phyloP scores from a whole-genome alignment of 176 grass and related monocot species.

The Carex scoparia region DNA sequence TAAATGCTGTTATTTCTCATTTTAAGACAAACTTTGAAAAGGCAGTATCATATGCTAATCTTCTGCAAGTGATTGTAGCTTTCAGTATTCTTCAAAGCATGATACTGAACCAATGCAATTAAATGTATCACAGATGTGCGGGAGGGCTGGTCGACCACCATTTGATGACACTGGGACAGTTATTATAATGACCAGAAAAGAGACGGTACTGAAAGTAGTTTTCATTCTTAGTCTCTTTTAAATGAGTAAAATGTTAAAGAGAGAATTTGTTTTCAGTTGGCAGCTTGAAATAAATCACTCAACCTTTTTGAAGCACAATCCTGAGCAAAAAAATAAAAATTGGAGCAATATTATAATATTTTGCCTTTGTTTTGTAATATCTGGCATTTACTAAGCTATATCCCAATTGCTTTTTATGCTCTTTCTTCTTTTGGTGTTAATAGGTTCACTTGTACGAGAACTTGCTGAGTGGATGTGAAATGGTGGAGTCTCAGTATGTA shows the following conservation, averaged over 20 bases:
- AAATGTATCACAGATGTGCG: conserved; percentile 69
- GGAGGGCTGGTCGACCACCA: conserved; percentile 88
- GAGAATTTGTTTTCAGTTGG: neutral
- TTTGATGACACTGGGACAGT: conserved; percentile 97
- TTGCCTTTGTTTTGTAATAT: neutral
- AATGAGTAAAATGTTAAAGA: neutral
- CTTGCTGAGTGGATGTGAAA: conserved; percentile 88
- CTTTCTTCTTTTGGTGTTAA: conserved; percentile 8
- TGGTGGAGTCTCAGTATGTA: conserved; percentile 97
- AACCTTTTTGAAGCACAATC: neutral
- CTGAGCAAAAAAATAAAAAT: neutral
- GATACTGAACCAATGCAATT: neutral
- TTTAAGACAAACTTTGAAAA: neutral
- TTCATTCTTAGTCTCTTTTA: neutral
- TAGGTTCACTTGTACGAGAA: conserved; percentile 97
- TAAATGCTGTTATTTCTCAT: neutral
- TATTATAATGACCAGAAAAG: conserved; percentile 98
- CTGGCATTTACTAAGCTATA: conserved; percentile 12
- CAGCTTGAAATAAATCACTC: neutral
- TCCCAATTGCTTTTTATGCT: neutral
- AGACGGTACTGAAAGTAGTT: conserved; percentile 51
- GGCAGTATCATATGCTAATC: neutral
- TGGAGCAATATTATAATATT: neutral
- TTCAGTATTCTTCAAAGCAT: neutral
- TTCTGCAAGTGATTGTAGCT: neutral